Conservation (phyloP, 2,329 filamentous ascomycete genomes). For the Clonostachys solani region DNA sequence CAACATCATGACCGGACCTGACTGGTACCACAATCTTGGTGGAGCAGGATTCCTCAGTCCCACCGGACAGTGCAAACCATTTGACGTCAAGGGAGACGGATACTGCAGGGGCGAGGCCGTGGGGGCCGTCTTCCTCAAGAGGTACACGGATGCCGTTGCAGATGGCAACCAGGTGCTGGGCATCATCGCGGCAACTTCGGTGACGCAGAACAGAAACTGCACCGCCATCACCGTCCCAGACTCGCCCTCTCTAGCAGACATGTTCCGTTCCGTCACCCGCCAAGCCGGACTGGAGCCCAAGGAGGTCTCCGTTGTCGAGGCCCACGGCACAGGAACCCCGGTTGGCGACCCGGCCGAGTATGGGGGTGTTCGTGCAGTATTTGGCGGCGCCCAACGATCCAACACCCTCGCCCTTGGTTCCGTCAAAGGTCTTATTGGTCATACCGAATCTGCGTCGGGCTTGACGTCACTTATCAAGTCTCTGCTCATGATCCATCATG, state of each 20-base stretch:
- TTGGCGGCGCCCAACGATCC: slow-evolving; percentile 9
- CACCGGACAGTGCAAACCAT: slow-evolving; percentile 2
- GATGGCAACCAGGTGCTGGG: slow-evolving; percentile 41
- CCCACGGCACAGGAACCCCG: slow-evolving; percentile 31
- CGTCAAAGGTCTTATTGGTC: slow-evolving; percentile 17
- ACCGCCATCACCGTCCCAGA: slow-evolving; percentile 45
- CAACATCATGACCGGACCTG: slow-evolving; percentile 15
- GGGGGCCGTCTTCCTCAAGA: slow-evolving; percentile 54
- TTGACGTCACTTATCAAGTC: slow-evolving; percentile 43
- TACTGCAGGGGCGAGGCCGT: slow-evolving; percentile 63
- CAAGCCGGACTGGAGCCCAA: slow-evolving; percentile 6
- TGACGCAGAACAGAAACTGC: slow-evolving; percentile 27
- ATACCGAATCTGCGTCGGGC: slow-evolving; percentile 25
- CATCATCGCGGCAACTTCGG: slow-evolving; percentile 19
- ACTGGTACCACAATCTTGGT: slow-evolving; percentile 4
- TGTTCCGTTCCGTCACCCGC: neutral
- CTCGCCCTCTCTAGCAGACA: neutral
- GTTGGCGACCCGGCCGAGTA: slow-evolving; percentile 18
- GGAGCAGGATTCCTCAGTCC: slow-evolving; percentile 3
- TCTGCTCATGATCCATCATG: slow-evolving; percentile 31
- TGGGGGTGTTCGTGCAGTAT: slow-evolving; percentile 29
- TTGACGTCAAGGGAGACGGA: slow-evolving; percentile 39
- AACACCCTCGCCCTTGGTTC: slow-evolving; percentile 7
- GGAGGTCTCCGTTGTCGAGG: slow-evolving; percentile 32
- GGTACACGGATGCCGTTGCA: slow-evolving; percentile 48